phyloP scores from a whole-genome alignment of 1,284 basidiomycete genomes.

The Melampsora americana region DNA sequence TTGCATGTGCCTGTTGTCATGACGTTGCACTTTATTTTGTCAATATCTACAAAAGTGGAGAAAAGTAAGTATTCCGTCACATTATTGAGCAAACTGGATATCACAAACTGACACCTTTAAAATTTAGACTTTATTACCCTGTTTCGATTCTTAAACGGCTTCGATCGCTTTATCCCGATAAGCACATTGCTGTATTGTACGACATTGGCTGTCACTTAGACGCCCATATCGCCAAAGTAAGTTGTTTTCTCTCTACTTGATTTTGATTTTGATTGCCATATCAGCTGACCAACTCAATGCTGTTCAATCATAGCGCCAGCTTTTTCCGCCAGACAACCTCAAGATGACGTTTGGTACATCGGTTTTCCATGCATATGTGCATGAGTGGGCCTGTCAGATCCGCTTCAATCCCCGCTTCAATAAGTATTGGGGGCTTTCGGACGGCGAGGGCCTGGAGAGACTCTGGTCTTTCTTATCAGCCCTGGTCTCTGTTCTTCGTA shows the following conservation, averaged over 20 bases:
- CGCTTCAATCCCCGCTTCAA: too few relatives aligned
- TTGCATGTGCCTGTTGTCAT: constrained; percentile 14
- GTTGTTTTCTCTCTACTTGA: background rate
- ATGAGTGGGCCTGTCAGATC: too few relatives aligned
- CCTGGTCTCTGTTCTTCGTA: too few relatives aligned
- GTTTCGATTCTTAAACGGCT: background rate
- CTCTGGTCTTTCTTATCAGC: too few relatives aligned
- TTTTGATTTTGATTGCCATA: background rate
- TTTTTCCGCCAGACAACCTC: too few relatives aligned
- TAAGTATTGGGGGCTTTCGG: too few relatives aligned
- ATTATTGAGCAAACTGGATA: background rate
- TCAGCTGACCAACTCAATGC: too few relatives aligned
- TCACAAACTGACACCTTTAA: background rate
- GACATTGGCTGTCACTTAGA: constrained; percentile 33
- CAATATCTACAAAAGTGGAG: constrained; percentile 9
- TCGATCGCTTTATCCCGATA: background rate
- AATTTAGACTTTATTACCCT: constrained; percentile 11
- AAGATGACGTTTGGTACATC: too few relatives aligned
- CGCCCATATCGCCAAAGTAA: constrained; percentile 24
- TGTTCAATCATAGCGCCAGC: too few relatives aligned
- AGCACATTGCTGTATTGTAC: background rate
- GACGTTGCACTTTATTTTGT: constrained; percentile 6
- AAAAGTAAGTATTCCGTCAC: constrained; percentile 26
- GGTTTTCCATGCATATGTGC: too few relatives aligned
- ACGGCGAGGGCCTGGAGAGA: too few relatives aligned